Conservation (phyloP, 306 rosid species). For the Prunus kanzakura region DNA sequence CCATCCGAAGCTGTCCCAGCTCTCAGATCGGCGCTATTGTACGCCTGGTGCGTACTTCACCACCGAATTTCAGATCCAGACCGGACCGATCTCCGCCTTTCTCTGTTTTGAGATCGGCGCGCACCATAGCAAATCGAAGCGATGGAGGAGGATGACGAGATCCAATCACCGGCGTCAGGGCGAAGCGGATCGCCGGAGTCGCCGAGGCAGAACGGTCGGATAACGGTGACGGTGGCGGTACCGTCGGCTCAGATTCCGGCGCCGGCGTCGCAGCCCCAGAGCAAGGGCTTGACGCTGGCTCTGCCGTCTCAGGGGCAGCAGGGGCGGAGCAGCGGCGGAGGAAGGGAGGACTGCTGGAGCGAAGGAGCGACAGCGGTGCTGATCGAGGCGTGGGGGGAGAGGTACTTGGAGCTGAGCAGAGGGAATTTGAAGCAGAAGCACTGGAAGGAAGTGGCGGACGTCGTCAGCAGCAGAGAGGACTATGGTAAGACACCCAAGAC, state of each 20-base stretch:
- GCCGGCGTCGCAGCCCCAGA: conserved; percentile 45
- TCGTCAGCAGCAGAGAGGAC: conserved; percentile 75
- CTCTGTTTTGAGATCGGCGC: conserved; percentile 33
- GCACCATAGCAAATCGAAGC: not conserved
- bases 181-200: conserved; percentile 68
- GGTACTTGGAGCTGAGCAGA: conserved; percentile 87
- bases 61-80: not conserved
- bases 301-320: conserved; percentile 53
- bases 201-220: conserved; percentile 53
- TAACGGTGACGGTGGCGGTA: conserved; percentile 79
- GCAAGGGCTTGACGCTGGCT: conserved; percentile 53
- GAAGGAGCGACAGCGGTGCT: conserved; percentile 88
- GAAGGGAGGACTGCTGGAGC: conserved; percentile 99
- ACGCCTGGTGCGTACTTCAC: not conserved
- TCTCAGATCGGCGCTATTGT: conserved; percentile 8
- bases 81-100: not conserved
- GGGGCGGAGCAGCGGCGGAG: conserved; percentile 52
- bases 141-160: conserved; percentile 92
- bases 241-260: conserved; percentile 38
- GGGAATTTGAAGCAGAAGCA: conserved; percentile 97
- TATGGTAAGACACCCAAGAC: conserved; percentile 65
- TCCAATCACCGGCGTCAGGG: conserved; percentile 67
- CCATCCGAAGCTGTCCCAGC: not conserved
- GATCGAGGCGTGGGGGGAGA: conserved; percentile 98
- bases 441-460: conserved; percentile 97